Evolutionary conservation across 176 grass and related monocot species (phyloP), one percentile per base, ranked within the genome.

Genomic region (Cenchrus americanus): DNA sequence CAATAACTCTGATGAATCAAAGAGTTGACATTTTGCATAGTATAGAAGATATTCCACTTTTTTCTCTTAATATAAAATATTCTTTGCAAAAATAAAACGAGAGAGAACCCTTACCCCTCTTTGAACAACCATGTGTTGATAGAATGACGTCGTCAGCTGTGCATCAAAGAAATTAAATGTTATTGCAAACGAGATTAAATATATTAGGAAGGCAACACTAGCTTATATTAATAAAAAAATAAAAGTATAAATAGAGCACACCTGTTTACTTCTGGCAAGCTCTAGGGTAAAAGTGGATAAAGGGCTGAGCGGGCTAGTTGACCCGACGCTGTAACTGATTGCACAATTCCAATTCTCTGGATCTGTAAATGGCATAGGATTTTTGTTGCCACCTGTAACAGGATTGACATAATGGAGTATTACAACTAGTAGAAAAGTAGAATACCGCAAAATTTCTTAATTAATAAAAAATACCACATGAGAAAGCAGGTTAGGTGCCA

Each of bases 91-190:
- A 42, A 71, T 23, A 47, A 9, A 77, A 77, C 62, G 30, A 77
- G 77, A 47, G 10, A 69, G 26, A 82, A 82, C 43, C 40, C 75
- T 89, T 92, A 94, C 94, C 84, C 86, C 91, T 97, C 94, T 88
- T 91, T 97, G 92, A 85, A 97, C 92, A 82, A 97, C 90, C 67
- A 94, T 49, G 75, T 94, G 94, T 74, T 97, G 94, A 86, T 90
- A 97, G 76, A 94, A 97, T 43, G 88, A 92, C 27, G 88, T 88
- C 78, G 87, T 92, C 77, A 97, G 73, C 94, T 97, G 88, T 84
- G 43, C 24, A 66, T 63, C 22, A 84, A 82, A 40, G 80, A 81
- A 86, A 90, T 10, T 48, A 59, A 68, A 80, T 37, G 54, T 37
- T 22, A 40, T 46, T 75, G 26, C 37, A 73, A 24, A 81, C 76